phyloP scores from a whole-genome alignment of 2,329 filamentous ascomycete genomes.

The Daldinia sp. region DNA sequence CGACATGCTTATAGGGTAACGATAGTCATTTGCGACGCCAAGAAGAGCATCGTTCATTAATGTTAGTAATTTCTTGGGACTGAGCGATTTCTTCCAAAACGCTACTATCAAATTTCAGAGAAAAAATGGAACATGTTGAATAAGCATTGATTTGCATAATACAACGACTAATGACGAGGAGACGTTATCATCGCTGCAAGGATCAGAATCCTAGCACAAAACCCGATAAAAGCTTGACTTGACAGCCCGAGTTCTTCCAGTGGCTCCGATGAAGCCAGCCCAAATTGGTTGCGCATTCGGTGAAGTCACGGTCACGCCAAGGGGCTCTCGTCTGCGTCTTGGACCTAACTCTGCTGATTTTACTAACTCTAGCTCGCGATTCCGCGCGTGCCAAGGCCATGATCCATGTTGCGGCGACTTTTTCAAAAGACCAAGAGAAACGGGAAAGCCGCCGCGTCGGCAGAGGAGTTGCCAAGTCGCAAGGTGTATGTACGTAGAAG shows the following conservation, averaged over 20 bases:
- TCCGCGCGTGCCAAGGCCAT: constrained; percentile 19
- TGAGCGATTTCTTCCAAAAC: constrained; percentile 8
- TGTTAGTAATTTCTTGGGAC: constrained; percentile 26
- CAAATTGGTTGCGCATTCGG: neutral
- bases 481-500: constrained; percentile 12
- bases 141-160: neutral
- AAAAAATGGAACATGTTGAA: neutral
- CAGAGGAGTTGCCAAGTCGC: constrained; percentile 16
- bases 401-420: constrained; percentile 20
- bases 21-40: constrained; percentile 31
- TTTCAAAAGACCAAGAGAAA: constrained; percentile 18
- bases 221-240: constrained; percentile 34
- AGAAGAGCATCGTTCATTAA: constrained; percentile 10
- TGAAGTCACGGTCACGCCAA: constrained; percentile 4
- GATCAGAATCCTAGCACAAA: constrained; percentile 18
- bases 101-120: neutral
- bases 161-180: constrained; percentile 4
- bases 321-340: neutral
- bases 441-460: constrained; percentile 32
- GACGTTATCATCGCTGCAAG: constrained; percentile 8
- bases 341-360: neutral
- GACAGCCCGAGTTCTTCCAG: constrained; percentile 12
- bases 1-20: constrained; percentile 30
- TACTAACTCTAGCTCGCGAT: constrained; percentile 2
- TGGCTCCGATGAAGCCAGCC: neutral